Base-by-base conservation (phyloP, 2,329 filamentous ascomycete species). In the Dothistroma septosporum region DNA sequence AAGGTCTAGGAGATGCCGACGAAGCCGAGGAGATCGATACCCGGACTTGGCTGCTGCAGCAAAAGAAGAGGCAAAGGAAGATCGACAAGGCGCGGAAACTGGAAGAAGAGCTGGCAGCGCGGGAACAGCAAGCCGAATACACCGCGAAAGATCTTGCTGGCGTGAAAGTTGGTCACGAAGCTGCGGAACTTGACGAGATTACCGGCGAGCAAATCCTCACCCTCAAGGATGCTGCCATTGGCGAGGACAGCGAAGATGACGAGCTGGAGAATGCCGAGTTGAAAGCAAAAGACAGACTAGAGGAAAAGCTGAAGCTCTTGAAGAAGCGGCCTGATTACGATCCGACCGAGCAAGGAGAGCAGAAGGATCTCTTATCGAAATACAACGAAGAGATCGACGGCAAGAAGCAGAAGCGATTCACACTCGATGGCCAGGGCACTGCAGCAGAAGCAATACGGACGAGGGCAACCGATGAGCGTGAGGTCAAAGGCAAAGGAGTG, bases 341-440 rank as follows among this genome's bases (percentile, higher is more conserved):
- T 69, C 92, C 93, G 0, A 88, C 91, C 63, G 86, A 88, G 60
- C 79, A 87, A 35, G 87, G 81, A 50, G 80, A 89, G 49, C 80
- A 87, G 60, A 82, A 82, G 19, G 83, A 83, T 6, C 86, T 99
- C 24, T 78, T 99, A 47, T 85, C 90, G 14, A 93, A 99, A 68
- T 99, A 99, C 72, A 94, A 97, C 69, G 94, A 97, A 65, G 93
- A 96, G 71, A 95, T 97, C 57, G 85, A 89, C 37, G 92, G 92
- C 58, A 96, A 96, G 77, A 94, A 95, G 78, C 64, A 83, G 59
- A 96, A 95, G 73, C 84, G 84, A 24, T 99, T 99, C 69, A 96
- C 90, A 0, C 80, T 99, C 16, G 91, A 96, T 74, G 87, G 87
- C 2, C 83, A 87, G 63, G 92, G 92, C 2, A 87, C 85, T 35